phyloP scores from a whole-genome alignment of 164 flowering plant species.

The Chimonanthus praecox region DNA sequence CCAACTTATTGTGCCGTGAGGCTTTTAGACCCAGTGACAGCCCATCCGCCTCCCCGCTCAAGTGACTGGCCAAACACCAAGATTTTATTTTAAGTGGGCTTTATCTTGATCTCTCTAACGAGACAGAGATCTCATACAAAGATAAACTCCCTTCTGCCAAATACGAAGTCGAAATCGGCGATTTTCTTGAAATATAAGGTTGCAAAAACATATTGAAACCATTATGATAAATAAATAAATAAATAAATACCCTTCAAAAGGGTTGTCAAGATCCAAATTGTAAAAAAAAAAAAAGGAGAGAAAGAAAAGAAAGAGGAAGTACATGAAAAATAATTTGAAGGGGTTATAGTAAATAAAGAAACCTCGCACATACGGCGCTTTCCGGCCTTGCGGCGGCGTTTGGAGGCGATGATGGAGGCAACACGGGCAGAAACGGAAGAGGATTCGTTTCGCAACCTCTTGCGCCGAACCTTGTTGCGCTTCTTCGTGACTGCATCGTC shows the following conservation, averaged over 20 bases:
- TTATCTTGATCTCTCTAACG: not conserved
- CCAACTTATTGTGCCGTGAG: too few relatives aligned
- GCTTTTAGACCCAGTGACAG: not conserved
- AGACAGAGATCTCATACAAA: not conserved
- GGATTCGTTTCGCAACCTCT: conserved; percentile 38
- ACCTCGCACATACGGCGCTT: conserved; percentile 87
- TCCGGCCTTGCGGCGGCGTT: conserved; percentile 82
- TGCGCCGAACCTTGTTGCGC: conserved; percentile 59
- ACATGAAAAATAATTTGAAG: not conserved
- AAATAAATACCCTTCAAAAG: too few relatives aligned
- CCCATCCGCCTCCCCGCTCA: not conserved
- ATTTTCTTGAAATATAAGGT: too few relatives aligned
- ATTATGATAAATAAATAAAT: too few relatives aligned
- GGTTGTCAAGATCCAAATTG: not conserved
- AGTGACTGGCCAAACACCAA: too few relatives aligned
- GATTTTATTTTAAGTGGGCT: too few relatives aligned
- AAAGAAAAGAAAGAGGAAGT: not conserved
- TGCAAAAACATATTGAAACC: too few relatives aligned
- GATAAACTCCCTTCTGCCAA: not conserved
- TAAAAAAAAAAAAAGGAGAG: not conserved
- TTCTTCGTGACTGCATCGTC: conserved; percentile 53
- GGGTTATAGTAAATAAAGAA: not conserved
- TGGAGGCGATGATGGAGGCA: conserved; percentile 80
- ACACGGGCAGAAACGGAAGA: conserved; percentile 58
- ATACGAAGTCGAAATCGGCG: too few relatives aligned